These are phyloP conservation scores for Podila verticillata DNA, from an alignment of 192 early-diverging fungal genomes.

Conservation along the genomic window DNA sequence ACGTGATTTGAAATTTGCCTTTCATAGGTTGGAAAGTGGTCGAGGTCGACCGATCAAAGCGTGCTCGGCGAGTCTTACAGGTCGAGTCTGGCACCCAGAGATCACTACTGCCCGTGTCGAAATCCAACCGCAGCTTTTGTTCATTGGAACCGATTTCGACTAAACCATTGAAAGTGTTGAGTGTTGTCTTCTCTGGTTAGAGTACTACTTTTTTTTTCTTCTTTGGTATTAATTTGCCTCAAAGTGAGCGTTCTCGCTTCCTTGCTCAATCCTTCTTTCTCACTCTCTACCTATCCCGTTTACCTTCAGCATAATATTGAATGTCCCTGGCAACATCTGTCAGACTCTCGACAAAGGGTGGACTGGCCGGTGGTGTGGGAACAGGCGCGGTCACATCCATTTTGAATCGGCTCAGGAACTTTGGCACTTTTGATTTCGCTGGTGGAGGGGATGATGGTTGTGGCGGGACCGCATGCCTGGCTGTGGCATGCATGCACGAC, in stretches of 20 bases:
- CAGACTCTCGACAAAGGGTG: conserved; percentile 24
- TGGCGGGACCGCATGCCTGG: conserved; percentile 21
- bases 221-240: no score
- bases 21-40: conserved; percentile 25
- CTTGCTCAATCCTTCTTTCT: no score
- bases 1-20: conserved; percentile 39
- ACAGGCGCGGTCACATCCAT: neutral
- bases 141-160: conserved; percentile 49
- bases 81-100: conserved; percentile 64
- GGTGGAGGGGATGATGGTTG: neutral
- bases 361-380: neutral
- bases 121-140: conserved; percentile 58
- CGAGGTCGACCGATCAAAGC: conserved; percentile 37
- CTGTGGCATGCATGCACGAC: conserved; percentile 7
- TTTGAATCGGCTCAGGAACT: conserved; percentile 18
- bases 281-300: no score
- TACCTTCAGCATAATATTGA: conserved; percentile 49
- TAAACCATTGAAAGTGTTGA: no score
- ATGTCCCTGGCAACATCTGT: conserved; percentile 41
- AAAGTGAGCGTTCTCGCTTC: no score
- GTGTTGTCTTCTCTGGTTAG: neutral
- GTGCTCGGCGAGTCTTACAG: conserved; percentile 27
- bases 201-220: no score
- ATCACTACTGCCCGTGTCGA: conserved; percentile 81
- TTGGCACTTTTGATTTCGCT: neutral